phyloP scores from a whole-genome alignment of 176 grass and related monocot species.

The Phoenix dactylifera region DNA sequence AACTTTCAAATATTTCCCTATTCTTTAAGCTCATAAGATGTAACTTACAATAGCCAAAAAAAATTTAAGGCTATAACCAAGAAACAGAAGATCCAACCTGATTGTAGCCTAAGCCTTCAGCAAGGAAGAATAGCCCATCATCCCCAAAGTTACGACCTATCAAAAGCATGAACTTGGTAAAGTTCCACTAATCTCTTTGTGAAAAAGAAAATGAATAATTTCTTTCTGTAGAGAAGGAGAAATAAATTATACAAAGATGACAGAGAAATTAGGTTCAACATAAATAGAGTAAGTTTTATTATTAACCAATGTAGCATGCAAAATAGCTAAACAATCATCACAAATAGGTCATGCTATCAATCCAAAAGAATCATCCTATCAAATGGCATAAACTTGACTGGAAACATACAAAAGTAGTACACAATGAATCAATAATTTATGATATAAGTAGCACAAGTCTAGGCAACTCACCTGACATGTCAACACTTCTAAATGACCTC shows the following conservation, averaged over 20 bases:
- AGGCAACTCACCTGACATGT: constrained; percentile 72
- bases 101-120: constrained; percentile 95
- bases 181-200: neutral
- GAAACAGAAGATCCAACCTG: constrained; percentile 40
- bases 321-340: no score
- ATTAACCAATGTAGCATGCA: no score
- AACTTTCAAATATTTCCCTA: neutral
- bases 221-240: neutral
- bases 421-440: no score
- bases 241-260: neutral
- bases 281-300: no score
- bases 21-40: no score
- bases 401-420: no score
- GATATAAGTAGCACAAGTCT: neutral
- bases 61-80: neutral
- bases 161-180: constrained; percentile 14
- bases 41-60: no score
- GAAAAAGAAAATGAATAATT: no score
- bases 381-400: no score
- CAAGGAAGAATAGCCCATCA: constrained; percentile 88
- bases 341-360: no score
- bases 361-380: no score
- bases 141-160: constrained; percentile 93
- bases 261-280: no score
- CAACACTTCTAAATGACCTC: constrained; percentile 54